Evolutionary conservation across 371 early-diverging fungal species (phyloP).

Genomic region (Coemansia sp.): DNA sequence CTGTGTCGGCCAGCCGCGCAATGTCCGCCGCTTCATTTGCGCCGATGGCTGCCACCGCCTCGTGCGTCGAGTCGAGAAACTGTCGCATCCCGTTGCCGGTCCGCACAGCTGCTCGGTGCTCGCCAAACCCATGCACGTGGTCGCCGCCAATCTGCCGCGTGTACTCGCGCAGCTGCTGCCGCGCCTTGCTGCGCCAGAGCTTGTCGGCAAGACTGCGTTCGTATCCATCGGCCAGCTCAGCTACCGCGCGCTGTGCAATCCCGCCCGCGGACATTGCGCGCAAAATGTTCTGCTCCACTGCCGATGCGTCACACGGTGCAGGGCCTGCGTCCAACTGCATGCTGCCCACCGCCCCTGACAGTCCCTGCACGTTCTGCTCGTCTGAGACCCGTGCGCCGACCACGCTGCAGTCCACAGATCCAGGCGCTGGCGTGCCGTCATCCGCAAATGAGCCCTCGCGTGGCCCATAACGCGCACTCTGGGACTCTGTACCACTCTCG

Average conservation of each 20-base stretch:
- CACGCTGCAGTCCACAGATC: not conserved
- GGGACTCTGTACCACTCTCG: slow-evolving; percentile 51
- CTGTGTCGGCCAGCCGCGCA: slow-evolving; percentile 18
- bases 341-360: not conserved
- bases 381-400: not conserved
- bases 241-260: slow-evolving; percentile 8
- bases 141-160: slow-evolving; percentile 21
- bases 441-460: slow-evolving; percentile 38
- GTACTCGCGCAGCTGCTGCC: slow-evolving; percentile 27
- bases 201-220: slow-evolving; percentile 26
- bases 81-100: slow-evolving; percentile 28
- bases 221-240: slow-evolving; percentile 34
- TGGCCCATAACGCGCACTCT: slow-evolving; percentile 12
- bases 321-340: not conserved
- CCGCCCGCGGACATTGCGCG: slow-evolving; percentile 18
- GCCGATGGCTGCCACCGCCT: slow-evolving; percentile 10
- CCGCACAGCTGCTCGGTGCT: slow-evolving; percentile 23
- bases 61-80: slow-evolving; percentile 28
- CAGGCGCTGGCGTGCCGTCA: slow-evolving; percentile 36
- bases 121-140: slow-evolving; percentile 11
- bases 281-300: slow-evolving; percentile 24
- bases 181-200: slow-evolving; percentile 36
- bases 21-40: slow-evolving; percentile 19
- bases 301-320: not conserved
- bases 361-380: not conserved